Percentiles rank a stretch among this genome's conserved stretches.
Evolutionary conservation across 805 yeast genomes (phyloP).

Genomic region (Saturnispora halmiae): DNA sequence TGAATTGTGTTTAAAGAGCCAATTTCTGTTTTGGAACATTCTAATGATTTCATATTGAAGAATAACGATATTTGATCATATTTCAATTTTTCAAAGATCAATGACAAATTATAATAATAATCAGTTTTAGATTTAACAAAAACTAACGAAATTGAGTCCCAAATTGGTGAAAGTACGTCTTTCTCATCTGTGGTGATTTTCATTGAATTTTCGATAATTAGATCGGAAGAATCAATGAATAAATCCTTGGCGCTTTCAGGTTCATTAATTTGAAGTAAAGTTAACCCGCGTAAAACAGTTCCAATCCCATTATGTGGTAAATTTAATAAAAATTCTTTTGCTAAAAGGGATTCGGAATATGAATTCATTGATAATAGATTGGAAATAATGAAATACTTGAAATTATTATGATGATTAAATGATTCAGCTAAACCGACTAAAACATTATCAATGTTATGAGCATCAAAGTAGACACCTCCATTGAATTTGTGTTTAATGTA

Average conservation of each 20-base stretch:
- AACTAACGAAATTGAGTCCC: conserved; percentile 13
- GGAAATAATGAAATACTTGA: conserved; percentile 19
- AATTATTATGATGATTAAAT: conserved; percentile 18
- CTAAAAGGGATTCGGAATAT: conserved; percentile 7
- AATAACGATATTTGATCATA: conserved; percentile 29
- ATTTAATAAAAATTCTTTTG: conserved; percentile 14
- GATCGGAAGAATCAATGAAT: conserved; percentile 23
- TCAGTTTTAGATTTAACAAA: conserved; percentile 28
- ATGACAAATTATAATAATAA: conserved; percentile 32
- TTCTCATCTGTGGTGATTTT: conserved; percentile 16
- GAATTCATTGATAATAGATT: conserved; percentile 15
- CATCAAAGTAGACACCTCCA: conserved; percentile 22
- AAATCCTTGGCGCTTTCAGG: conserved; percentile 23
- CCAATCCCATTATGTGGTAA: conserved; percentile 19
- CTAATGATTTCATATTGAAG: conserved; percentile 23
- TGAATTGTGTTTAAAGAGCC: conserved; percentile 11
- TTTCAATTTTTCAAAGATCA: conserved; percentile 28
- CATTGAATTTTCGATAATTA: conserved; percentile 21
- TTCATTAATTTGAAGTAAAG: conserved; percentile 20
- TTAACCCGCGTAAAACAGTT: conserved; percentile 22
- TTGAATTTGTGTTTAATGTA: conserved; percentile 15
- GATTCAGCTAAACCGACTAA: conserved; percentile 14
- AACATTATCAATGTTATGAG: conserved; percentile 20
- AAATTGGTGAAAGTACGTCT: conserved; percentile 3
- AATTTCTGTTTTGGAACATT: conserved; percentile 11